A percentile compares a stretch with the other conserved stretches of the same genome.
phyloP scores from a whole-genome alignment of 164 flowering plant genomes.

The Magnolia officinalis region DNA sequence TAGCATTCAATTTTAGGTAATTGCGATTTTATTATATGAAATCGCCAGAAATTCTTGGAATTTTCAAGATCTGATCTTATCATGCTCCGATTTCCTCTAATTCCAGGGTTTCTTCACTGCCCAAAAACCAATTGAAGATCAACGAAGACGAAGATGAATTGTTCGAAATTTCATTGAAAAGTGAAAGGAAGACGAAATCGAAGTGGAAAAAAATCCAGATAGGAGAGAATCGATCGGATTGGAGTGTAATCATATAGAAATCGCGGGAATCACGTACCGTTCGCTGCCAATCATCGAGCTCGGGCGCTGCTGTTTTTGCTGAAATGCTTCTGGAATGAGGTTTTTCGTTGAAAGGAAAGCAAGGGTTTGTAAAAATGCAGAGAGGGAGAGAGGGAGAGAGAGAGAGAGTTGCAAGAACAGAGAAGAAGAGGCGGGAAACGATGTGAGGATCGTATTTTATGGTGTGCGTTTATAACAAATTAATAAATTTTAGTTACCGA shows the following conservation, averaged over 20 bases:
- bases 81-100: neutral
- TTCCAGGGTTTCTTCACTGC: neutral
- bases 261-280: neutral
- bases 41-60: neutral
- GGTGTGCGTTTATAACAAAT: no score
- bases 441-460: neutral
- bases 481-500: no score
- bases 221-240: neutral
- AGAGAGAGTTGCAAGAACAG: neutral
- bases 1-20: no score
- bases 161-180: neutral
- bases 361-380: neutral
- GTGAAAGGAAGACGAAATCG: neutral
- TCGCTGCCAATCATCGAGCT: neutral
- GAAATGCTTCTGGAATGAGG: no score
- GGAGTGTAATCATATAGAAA: neutral
- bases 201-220: neutral
- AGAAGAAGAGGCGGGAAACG: constrained; percentile 2
- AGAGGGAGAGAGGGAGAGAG: neutral
- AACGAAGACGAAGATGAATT: neutral
- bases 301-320: neutral
- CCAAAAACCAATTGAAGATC: neutral
- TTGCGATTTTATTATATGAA: neutral
- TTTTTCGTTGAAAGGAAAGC: neutral
- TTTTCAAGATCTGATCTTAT: neutral